phyloP scores from a whole-genome alignment of 1,139 yeast species.

The Taphrina betulina region DNA sequence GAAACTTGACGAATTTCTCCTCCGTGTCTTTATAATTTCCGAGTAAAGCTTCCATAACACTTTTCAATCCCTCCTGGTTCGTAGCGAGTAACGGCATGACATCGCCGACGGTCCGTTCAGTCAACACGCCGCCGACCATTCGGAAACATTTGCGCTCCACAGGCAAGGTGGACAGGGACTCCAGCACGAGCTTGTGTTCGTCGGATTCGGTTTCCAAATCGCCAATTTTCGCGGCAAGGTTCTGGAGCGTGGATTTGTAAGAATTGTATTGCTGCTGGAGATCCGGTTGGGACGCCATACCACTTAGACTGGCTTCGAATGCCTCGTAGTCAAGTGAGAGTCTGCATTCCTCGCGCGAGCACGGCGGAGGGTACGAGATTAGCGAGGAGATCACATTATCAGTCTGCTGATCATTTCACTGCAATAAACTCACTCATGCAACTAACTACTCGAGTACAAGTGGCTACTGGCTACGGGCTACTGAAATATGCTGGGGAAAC shows the following conservation, averaged over 20 bases:
- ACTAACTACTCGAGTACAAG: too few relatives aligned
- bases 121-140: conserved; percentile 91
- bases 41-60: conserved; percentile 44
- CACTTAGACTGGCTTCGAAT: too few relatives aligned
- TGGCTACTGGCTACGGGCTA: too few relatives aligned
- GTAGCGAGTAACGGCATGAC: conserved; percentile 66
- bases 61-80: conserved; percentile 51
- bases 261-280: conserved; percentile 49
- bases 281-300: conserved; percentile 39
- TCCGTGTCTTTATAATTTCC: conserved; percentile 46
- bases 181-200: conserved; percentile 54
- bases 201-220: conserved; percentile 50
- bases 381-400: too few relatives aligned
- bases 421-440: too few relatives aligned
- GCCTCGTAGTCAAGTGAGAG: too few relatives aligned
- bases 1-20: conserved; percentile 38
- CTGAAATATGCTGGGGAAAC: too few relatives aligned
- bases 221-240: conserved; percentile 46
- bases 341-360: too few relatives aligned
- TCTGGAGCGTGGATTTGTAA: conserved; percentile 46
- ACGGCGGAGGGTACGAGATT: too few relatives aligned
- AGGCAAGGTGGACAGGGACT: conserved; percentile 56
- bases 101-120: conserved; percentile 75
- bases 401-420: too few relatives aligned
- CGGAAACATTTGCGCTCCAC: conserved; percentile 75